Base-by-base conservation (phyloP, 345 rosid genomes). In the Lepidium didymum region DNA sequence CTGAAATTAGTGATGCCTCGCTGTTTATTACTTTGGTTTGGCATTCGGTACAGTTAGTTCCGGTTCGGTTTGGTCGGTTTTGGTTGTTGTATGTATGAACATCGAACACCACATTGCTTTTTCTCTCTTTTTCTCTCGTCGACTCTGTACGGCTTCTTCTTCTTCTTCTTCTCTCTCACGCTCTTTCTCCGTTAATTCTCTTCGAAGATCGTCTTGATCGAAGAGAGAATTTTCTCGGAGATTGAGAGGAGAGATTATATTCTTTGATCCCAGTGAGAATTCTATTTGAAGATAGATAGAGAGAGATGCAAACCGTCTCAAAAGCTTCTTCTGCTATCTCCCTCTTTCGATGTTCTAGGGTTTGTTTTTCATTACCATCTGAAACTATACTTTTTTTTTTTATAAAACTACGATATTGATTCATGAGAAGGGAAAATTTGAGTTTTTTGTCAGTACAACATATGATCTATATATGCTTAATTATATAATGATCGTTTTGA, bases 291-390 rank as follows among this genome's bases (percentile, higher is more conserved):
- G 46, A 31, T 18, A 43, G 3, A 14, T n/a, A 29, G 35, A 56
- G 36, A 68, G 62, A 60, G 66, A 82, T 86, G 91, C 90, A 86
- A 65, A 79, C 81, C 74, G 82, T 91, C 76, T 79, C 81, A 10
- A 86, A 84, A 76, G 87, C 89, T 46, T 88, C 96, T 40, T 84
- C 80, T 70, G 84, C 89, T 47, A 79, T 84, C 89, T 83, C 96
- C 68, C 81, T 89, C 82, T 65, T 88, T 68, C 82, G 85, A 72
- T 77, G 89, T 68, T 75, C 91, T 19, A 74, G 70, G 90, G 96
- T 91, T 63, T 34, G 80, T 64, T 52, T 68, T 4, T 29, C 1
- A 16, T 45, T 34, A n/a, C 47, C 40, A 25, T 41, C 59, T 60
- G 31, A 35, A 21, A 7, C 19, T 10, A 8, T 3, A 12, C 4